Conservation (phyloP, 2,329 filamentous ascomycete genomes). For the Arthrobotrys entomopaga region DNA sequence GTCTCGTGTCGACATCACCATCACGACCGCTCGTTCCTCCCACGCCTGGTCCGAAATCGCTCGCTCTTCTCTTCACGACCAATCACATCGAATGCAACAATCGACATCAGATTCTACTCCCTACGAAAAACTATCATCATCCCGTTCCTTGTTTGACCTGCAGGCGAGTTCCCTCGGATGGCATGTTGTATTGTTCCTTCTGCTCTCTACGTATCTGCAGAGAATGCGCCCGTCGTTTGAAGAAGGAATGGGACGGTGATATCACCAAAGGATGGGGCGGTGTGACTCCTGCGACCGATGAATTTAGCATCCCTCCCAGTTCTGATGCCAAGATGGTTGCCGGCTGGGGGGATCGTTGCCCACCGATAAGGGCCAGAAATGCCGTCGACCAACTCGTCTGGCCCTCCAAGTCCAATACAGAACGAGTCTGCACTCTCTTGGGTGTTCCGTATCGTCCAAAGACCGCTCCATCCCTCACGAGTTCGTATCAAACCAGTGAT, state of each 20-base stretch:
- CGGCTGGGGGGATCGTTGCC: conserved; percentile 40
- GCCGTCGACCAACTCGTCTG: conserved; percentile 42
- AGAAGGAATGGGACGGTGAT: conserved; percentile 53
- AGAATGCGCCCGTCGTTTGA: conserved; percentile 37
- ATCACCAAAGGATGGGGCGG: conserved; percentile 52
- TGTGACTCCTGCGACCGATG: conserved; percentile 40
- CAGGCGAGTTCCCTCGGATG: conserved; percentile 33
- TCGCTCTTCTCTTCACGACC: conserved; percentile 38
- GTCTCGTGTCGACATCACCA: conserved; percentile 8
- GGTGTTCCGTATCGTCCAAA: conserved; percentile 48
- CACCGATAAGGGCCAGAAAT: conserved; percentile 33
- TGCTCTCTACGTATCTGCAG: conserved; percentile 49
- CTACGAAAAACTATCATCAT: conserved; percentile 51
- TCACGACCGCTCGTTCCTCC: conserved; percentile 42
- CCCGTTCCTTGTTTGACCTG: conserved; percentile 49
- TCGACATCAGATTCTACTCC: conserved; percentile 38
- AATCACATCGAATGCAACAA: conserved; percentile 52
- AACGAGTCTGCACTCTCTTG: conserved; percentile 33
- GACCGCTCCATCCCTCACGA: conserved; percentile 19
- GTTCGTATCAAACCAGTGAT: conserved; percentile 1
- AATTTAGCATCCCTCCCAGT: conserved; percentile 42
- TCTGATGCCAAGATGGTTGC: conserved; percentile 41
- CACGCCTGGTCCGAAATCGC: conserved; percentile 42
- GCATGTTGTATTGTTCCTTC: conserved; percentile 49
- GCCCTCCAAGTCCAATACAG: conserved; percentile 41